A percentile compares a stretch with the other conserved stretches of the same genome.
phyloP scores from a whole-genome alignment of 73 alveolate genomes.

The Breviolum minutum region DNA sequence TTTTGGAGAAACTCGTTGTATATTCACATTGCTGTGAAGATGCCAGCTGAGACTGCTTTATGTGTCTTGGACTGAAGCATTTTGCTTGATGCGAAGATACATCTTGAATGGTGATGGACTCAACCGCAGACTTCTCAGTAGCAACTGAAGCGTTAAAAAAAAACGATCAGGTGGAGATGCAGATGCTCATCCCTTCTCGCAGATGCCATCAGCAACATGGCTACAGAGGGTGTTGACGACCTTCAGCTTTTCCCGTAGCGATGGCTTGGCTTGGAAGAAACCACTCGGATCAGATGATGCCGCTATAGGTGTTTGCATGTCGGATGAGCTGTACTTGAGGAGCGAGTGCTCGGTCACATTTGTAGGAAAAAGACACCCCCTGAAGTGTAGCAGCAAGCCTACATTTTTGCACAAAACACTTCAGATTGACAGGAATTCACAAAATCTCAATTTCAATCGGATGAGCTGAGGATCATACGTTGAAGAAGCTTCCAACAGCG shows the following conservation, averaged over 20 bases:
- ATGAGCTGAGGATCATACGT: constrained; percentile 1
- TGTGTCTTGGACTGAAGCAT: background rate
- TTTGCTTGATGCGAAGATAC: background rate
- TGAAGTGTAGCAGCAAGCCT: too few relatives aligned
- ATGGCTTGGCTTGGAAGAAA: too few relatives aligned
- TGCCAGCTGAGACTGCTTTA: background rate
- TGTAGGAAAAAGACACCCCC: too few relatives aligned
- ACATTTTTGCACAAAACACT: too few relatives aligned
- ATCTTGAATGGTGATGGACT: background rate
- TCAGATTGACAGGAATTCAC: background rate
- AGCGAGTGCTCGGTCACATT: too few relatives aligned
- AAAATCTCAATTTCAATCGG: background rate
- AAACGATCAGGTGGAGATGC: background rate
- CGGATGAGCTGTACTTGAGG: too few relatives aligned
- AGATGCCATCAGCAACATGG: background rate
- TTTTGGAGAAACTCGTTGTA: background rate
- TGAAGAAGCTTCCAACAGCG: constrained; percentile 32
- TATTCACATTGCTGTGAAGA: background rate
- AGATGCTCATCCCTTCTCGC: constrained; percentile 30
- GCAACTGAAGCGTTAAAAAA: background rate
- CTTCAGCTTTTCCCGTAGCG: too few relatives aligned
- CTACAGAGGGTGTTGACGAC: background rate
- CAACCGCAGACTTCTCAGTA: background rate
- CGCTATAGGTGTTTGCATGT: too few relatives aligned
- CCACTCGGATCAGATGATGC: too few relatives aligned